Percentiles rank a stretch among this genome's conserved stretches.
Evolutionary conservation across 768 basidiomycete species (phyloP).

Genomic region (Kwoniella mangroviensis): DNA sequence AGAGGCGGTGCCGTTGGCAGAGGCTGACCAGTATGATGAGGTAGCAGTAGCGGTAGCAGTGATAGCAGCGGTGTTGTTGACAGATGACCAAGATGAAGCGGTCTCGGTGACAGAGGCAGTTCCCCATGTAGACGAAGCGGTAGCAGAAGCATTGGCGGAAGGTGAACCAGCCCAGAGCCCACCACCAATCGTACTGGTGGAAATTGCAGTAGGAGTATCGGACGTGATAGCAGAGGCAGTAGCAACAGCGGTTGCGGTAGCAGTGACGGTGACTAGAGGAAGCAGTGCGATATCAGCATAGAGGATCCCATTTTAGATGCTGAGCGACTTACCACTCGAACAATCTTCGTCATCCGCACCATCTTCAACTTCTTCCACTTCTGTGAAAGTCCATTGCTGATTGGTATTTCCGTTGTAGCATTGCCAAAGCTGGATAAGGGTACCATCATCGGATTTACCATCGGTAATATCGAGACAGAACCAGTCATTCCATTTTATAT

Average conservation of each 20-base stretch:
- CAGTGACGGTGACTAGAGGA: constrained; percentile 2
- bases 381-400: constrained; percentile 46
- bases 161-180: constrained; percentile 23
- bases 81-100: constrained; percentile 20
- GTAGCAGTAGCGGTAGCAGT: constrained; percentile 21
- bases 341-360: constrained; percentile 27
- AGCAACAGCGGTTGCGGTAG: constrained; percentile 10
- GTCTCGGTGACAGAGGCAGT: constrained; percentile 27
- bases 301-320: neutral
- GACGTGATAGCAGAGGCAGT: no score
- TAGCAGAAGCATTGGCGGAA: constrained; percentile 12
- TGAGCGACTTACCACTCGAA: constrained; percentile 17
- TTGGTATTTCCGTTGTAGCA: constrained; percentile 41
- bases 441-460: constrained; percentile 36
- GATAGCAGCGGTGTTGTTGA: constrained; percentile 11
- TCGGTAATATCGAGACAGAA: constrained; percentile 49
- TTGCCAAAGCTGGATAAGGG: constrained; percentile 43
- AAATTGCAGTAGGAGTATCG: constrained; percentile 2
- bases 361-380: constrained; percentile 46
- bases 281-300: neutral
- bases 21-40: neutral
- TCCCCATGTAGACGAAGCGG: constrained; percentile 15
- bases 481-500: constrained; percentile 42
- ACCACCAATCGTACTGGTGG: constrained; percentile 24
- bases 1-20: constrained; percentile 17